These are phyloP conservation scores for Golubevia pallescens DNA, from an alignment of 1,284 basidiomycete genomes.

Conservation along the genomic window DNA sequence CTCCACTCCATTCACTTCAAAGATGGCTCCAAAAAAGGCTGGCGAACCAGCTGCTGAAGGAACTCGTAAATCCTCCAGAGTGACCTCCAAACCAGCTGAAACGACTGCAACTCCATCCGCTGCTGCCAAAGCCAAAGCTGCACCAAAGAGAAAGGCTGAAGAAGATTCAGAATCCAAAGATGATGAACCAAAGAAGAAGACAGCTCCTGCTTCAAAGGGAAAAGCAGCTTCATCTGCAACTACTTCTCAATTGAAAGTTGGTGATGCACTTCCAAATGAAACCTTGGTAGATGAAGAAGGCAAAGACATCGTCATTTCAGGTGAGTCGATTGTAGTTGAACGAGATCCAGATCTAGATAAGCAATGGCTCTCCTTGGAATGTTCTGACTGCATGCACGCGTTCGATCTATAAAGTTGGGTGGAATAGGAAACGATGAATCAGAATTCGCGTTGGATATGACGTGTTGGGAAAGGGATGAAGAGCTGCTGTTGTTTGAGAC, in stretches of 20 bases:
- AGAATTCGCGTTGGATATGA: constrained; percentile 52
- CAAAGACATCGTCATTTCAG: constrained; percentile 7
- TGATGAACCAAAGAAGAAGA: constrained; percentile 12
- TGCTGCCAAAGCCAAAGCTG: too few relatives aligned
- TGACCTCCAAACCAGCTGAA: too few relatives aligned
- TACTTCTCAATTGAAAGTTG: constrained; percentile 70
- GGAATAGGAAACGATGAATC: background rate
- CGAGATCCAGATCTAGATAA: too few relatives aligned
- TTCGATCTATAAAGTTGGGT: background rate
- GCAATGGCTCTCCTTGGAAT: too few relatives aligned
- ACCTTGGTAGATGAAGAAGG: constrained; percentile 69
- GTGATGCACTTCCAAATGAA: constrained; percentile 77
- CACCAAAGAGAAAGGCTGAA: too few relatives aligned
- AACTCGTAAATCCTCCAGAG: too few relatives aligned
- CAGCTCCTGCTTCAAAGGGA: constrained; percentile 9
- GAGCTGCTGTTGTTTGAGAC: constrained; percentile 74
- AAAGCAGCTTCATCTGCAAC: background rate
- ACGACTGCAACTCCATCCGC: too few relatives aligned
- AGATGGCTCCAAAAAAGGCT: too few relatives aligned
- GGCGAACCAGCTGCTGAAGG: too few relatives aligned
- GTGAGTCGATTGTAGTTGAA: constrained; percentile 36
- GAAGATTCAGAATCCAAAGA: too few relatives aligned
- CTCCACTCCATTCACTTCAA: too few relatives aligned
- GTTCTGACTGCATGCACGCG: too few relatives aligned
- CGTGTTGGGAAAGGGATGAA: constrained; percentile 68